Percentiles rank a stretch among this genome's conserved stretches.
Conservation (phyloP, 2,329 filamentous ascomycete genomes). For the Ophiocordyceps unilateralis region DNA sequence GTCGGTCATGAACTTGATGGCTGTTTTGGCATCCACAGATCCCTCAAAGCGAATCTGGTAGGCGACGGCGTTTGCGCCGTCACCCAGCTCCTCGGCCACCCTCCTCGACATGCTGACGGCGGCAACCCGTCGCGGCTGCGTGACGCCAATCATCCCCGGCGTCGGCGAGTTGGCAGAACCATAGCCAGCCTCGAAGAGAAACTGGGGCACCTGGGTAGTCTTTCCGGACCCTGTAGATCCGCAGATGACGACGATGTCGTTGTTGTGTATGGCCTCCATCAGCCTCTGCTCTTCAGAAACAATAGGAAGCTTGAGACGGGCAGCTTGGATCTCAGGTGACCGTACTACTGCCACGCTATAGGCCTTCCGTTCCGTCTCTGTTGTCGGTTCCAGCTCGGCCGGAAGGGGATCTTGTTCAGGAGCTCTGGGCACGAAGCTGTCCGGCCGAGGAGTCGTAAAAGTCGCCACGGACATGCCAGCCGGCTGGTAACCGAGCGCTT, state of each 20-base stretch:
- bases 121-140: conserved; percentile 85
- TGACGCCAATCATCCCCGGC: conserved; percentile 85
- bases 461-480: conserved; percentile 22
- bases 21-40: conserved; percentile 61
- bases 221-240: conserved; percentile 94
- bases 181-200: conserved; percentile 86
- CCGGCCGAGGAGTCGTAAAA: conserved; percentile 35
- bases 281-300: conserved; percentile 93
- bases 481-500: conserved; percentile 52
- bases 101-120: conserved; percentile 94
- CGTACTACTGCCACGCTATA: conserved; percentile 59
- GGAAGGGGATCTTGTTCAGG: conserved; percentile 57
- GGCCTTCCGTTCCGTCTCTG: conserved; percentile 48
- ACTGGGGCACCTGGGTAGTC: conserved; percentile 93
- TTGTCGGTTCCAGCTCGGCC: conserved; percentile 43
- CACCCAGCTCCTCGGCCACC: conserved; percentile 69
- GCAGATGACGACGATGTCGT: conserved; percentile 79
- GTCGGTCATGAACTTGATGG: conserved; percentile 98
- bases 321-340: conserved; percentile 55
- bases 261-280: conserved; percentile 93
- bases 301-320: conserved; percentile 67
- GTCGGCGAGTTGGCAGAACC: conserved; percentile 62
- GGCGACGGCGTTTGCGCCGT: conserved; percentile 59
- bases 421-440: conserved; percentile 48
- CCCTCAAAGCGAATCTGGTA: conserved; percentile 95